Conservation (phyloP, 768 basidiomycete genomes). For the Chalciporus sphaerocephalus region DNA sequence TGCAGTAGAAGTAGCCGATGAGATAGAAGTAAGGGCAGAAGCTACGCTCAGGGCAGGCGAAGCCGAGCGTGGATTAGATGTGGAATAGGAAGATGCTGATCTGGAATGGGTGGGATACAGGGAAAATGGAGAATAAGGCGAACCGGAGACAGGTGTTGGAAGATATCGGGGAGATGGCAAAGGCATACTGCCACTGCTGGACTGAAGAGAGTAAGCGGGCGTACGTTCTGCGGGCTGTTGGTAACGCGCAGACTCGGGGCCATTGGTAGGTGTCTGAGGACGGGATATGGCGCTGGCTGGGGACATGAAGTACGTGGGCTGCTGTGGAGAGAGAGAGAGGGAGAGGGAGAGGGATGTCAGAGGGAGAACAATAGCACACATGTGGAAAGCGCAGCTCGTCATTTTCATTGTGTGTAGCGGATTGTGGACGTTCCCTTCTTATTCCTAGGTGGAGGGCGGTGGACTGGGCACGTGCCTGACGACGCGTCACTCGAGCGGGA, state of each 20-base stretch:
- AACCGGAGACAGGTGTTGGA: slow-evolving; percentile 43
- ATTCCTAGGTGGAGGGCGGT: slow-evolving; percentile 31
- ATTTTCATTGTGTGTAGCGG: slow-evolving; percentile 21
- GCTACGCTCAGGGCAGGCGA: slow-evolving; percentile 62
- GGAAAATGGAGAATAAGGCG: slow-evolving; percentile 45
- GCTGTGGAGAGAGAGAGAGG: slow-evolving; percentile 10
- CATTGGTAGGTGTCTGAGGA: slow-evolving; percentile 37
- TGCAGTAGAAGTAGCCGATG: slow-evolving; percentile 34
- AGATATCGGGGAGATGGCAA: slow-evolving; percentile 42
- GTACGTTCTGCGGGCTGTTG: slow-evolving; percentile 31
- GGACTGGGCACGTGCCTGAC: slow-evolving; percentile 37
- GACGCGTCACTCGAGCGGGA: slow-evolving; percentile 46
- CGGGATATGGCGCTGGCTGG: slow-evolving; percentile 35
- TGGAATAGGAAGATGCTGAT: slow-evolving; percentile 40
- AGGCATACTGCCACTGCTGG: slow-evolving; percentile 20
- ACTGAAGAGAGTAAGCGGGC: slow-evolving; percentile 24
- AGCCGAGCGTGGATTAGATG: slow-evolving; percentile 47
- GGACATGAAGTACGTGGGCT: slow-evolving; percentile 35
- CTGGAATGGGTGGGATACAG: slow-evolving; percentile 44
- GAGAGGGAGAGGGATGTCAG: not conserved
- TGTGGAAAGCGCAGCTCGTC: slow-evolving; percentile 24
- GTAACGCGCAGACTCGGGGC: slow-evolving; percentile 31
- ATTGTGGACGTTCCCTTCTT: slow-evolving; percentile 26
- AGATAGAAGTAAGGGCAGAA: slow-evolving; percentile 51
- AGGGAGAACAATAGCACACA: not conserved